These are phyloP conservation scores for Madurella fahalii DNA, from an alignment of 2,329 filamentous ascomycete genomes.

Conservation along the genomic window DNA sequence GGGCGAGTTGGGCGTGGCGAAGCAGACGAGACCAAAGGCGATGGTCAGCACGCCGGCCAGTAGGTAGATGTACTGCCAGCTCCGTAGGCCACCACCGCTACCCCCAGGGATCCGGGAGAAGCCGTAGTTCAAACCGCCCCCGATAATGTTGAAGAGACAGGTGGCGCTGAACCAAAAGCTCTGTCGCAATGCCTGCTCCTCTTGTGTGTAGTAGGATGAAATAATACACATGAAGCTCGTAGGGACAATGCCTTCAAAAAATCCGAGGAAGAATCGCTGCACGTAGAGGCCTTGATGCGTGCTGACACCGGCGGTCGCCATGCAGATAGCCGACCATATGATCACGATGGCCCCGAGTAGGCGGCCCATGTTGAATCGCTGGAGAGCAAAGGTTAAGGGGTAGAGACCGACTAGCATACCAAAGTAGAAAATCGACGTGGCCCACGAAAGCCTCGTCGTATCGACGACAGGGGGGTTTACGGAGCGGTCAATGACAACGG, in stretches of 20 bases:
- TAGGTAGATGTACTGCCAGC: slow-evolving; percentile 70
- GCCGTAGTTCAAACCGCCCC: slow-evolving; percentile 61
- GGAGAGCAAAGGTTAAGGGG: slow-evolving; percentile 66
- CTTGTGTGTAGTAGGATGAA: slow-evolving; percentile 59
- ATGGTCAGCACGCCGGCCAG: slow-evolving; percentile 61
- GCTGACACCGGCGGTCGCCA: slow-evolving; percentile 64
- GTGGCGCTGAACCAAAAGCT: slow-evolving; percentile 63
- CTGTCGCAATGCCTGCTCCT: slow-evolving; percentile 61
- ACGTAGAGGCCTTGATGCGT: slow-evolving; percentile 60
- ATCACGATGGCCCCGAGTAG: slow-evolving; percentile 61
- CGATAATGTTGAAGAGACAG: slow-evolving; percentile 59
- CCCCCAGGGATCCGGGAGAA: slow-evolving; percentile 63
- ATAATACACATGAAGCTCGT: slow-evolving; percentile 64
- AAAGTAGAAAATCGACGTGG: slow-evolving; percentile 76
- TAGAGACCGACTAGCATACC: slow-evolving; percentile 72
- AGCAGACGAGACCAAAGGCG: slow-evolving; percentile 61
- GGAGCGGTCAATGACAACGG: slow-evolving; percentile 42
- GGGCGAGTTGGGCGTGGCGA: slow-evolving; percentile 58
- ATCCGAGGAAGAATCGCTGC: slow-evolving; percentile 61
- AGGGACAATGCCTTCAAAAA: slow-evolving; percentile 62
- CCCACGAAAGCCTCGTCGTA: slow-evolving; percentile 69
- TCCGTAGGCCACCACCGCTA: slow-evolving; percentile 46
- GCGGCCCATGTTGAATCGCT: slow-evolving; percentile 62
- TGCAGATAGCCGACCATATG: slow-evolving; percentile 63
- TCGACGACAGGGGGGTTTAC: slow-evolving; percentile 53